Base-by-base conservation (phyloP, 2,329 filamentous ascomycete species). In the Sporothrix brunneoviolacea region DNA sequence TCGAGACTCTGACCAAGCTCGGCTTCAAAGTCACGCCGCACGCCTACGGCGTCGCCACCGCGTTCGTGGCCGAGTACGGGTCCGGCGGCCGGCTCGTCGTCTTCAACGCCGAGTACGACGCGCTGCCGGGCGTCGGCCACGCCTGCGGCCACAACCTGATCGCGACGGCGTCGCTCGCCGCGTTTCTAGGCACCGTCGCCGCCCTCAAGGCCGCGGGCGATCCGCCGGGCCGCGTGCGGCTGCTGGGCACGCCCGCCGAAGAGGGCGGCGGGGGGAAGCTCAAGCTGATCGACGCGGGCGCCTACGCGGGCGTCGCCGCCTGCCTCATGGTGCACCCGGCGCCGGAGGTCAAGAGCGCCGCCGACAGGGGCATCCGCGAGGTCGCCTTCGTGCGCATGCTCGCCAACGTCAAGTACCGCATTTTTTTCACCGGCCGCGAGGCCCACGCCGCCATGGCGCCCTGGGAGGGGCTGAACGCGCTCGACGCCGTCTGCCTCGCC, bases 41-140 rank as follows among this genome's bases (percentile, higher is more conserved):
- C 46, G 71, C 74, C 0, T 78, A 77, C 57, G 76, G 72, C 1
- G 55, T 80, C 0, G 62, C 68, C 18, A 80, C 77, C 0, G 66
- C 73, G 0, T 80, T 80, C 51, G 68, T 71, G 52, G 73, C 52
- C 39, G 47, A 54, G n/a, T 55, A 44, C 33, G 57, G 55, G 6
- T 24, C 56, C 50, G 51, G 53, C 36, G 38, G 55, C 35, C 45
- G 48, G 3, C 38, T 59, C 15, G 42, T 54, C 33, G 22, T 57
- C 50, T 45, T 58, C 63, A 59, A 58, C 22, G 58, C 58, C 46
- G 59, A 60, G 49, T 60, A 60, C 40, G 59, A 60, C 42, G 59
- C 58, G 3, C 60, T 71, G 1, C 65, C 63, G 1, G 62, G 59
- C 13, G 65, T 70, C 13, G 69, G 68, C 10, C 69, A 72, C 55